These are phyloP conservation scores for Laburnicola sp. DNA, from an alignment of 2,329 filamentous ascomycete genomes.

Conservation along the genomic window DNA sequence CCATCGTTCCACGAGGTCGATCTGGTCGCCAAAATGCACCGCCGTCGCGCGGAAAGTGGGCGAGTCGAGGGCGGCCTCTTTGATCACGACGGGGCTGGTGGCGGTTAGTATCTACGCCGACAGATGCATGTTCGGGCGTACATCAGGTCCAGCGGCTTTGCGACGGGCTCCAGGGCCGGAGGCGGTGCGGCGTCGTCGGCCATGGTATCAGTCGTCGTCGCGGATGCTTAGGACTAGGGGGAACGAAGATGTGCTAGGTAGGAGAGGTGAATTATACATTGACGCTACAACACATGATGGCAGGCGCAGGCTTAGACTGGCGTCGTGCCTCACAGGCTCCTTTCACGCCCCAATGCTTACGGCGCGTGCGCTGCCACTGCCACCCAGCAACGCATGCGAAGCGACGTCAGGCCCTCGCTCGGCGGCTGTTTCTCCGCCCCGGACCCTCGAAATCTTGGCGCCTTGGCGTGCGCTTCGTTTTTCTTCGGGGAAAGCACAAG, in stretches of 20 bases:
- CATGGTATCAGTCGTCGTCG: constrained; percentile 27
- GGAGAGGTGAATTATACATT: constrained; percentile 19
- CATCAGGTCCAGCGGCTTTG: constrained; percentile 48
- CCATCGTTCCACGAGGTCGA: constrained; percentile 91
- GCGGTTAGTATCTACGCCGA: neutral
- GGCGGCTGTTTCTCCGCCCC: constrained; percentile 15
- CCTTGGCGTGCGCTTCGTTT: too few relatives aligned
- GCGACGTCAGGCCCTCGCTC: constrained; percentile 18
- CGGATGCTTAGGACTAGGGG: neutral
- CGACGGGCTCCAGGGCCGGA: constrained; percentile 45
- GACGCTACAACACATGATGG: constrained; percentile 24
- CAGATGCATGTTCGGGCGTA: constrained; percentile 24
- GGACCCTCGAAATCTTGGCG: constrained; percentile 28
- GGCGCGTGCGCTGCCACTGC: constrained; percentile 2
- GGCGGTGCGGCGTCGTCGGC: constrained; percentile 38
- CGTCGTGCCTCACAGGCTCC: too few relatives aligned
- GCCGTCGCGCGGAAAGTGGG: constrained; percentile 90
- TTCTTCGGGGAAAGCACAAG: constrained; percentile 1
- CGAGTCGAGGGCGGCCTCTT: constrained; percentile 94
- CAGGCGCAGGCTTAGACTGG: too few relatives aligned
- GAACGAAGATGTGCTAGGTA: constrained; percentile 2
- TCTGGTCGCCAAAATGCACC: constrained; percentile 85
- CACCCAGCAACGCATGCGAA: neutral
- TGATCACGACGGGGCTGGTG: constrained; percentile 75
- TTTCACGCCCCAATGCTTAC: neutral